These are phyloP conservation scores for Pleurotus giganteus DNA, from an alignment of 768 basidiomycete genomes.

Conservation along the genomic window DNA sequence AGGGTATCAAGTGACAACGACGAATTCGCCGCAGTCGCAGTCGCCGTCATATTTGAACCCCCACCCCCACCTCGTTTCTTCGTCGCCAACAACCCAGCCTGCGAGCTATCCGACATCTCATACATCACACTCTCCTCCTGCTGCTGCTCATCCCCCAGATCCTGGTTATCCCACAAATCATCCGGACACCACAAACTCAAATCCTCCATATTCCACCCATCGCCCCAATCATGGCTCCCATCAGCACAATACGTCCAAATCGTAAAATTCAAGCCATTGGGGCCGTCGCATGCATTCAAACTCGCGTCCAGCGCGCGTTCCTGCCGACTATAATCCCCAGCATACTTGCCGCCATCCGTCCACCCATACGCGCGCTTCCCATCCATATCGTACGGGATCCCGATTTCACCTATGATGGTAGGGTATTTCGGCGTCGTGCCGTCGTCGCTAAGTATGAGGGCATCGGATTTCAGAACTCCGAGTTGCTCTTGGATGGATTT, in stretches of 20 bases:
- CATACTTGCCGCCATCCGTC: conserved; percentile 59
- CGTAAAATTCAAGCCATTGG: conserved; percentile 74
- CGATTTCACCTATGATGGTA: conserved; percentile 94
- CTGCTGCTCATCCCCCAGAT: conserved; percentile 15
- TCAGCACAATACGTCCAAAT: conserved; percentile 89
- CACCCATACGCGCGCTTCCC: conserved; percentile 80
- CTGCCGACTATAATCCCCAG: conserved; percentile 76
- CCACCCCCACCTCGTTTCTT: conserved; percentile 18
- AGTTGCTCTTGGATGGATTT: conserved; percentile 82
- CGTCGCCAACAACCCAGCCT: conserved; percentile 37
- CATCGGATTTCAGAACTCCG: conserved; percentile 73
- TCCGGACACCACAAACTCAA: conserved; percentile 84
- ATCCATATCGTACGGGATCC: conserved; percentile 95
- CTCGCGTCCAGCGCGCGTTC: conserved; percentile 87
- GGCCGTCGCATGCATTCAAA: conserved; percentile 74
- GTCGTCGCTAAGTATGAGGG: conserved; percentile 49
- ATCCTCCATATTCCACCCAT: conserved; percentile 97
- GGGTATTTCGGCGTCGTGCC: conserved; percentile 63
- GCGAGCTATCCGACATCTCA: conserved; percentile 23
- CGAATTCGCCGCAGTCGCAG: conserved; percentile 24
- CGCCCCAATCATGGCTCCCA: conserved; percentile 85
- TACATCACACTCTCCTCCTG: conserved; percentile 21
- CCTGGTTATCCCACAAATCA: conserved; percentile 41
- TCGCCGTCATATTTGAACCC: conserved; percentile 1
- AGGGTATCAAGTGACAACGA: conserved; percentile 36